Conservation (phyloP, 768 basidiomycete species). For the Lactifluus rugatus region DNA sequence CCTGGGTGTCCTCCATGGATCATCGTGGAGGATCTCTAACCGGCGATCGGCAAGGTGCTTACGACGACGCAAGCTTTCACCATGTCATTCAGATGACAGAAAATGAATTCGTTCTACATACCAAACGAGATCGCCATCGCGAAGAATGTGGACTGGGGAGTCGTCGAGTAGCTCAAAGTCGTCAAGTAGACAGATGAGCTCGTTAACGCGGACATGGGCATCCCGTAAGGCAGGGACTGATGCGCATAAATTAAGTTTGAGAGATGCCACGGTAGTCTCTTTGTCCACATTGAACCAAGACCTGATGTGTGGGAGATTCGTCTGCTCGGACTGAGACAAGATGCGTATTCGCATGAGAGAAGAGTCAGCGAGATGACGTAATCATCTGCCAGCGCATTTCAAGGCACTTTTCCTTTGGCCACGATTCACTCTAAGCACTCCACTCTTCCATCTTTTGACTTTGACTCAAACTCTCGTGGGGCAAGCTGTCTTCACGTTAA, state of each 20-base stretch:
- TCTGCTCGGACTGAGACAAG: conserved; percentile 1
- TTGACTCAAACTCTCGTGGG: background rate
- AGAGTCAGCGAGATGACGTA: conserved; percentile 9
- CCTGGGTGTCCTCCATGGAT: conserved; percentile 4
- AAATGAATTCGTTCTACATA: background rate
- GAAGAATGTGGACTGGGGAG: conserved; percentile 8
- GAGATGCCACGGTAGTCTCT: background rate
- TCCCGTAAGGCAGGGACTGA: conserved; percentile 13
- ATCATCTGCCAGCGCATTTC: conserved; percentile 5
- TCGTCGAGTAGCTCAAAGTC: conserved; percentile 18
- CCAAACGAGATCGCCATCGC: conserved; percentile 18
- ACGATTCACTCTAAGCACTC: background rate
- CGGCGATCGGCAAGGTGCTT: conserved; percentile 5
- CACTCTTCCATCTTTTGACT: background rate
- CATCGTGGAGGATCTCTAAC: background rate
- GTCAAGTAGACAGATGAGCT: conserved; percentile 16
- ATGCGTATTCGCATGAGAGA: conserved; percentile 17
- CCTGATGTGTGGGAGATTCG: conserved; percentile 14
- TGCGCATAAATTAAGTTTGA: conserved; percentile 12
- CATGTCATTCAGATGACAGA: background rate
- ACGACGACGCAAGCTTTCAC: conserved; percentile 9
- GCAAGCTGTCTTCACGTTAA: background rate
- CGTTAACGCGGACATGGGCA: background rate
- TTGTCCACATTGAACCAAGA: conserved; percentile 15
- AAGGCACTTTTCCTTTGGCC: background rate